These are phyloP conservation scores for Cladophialophora bantiana DNA, from an alignment of 2,329 filamentous ascomycete species.

Conservation along the genomic window DNA sequence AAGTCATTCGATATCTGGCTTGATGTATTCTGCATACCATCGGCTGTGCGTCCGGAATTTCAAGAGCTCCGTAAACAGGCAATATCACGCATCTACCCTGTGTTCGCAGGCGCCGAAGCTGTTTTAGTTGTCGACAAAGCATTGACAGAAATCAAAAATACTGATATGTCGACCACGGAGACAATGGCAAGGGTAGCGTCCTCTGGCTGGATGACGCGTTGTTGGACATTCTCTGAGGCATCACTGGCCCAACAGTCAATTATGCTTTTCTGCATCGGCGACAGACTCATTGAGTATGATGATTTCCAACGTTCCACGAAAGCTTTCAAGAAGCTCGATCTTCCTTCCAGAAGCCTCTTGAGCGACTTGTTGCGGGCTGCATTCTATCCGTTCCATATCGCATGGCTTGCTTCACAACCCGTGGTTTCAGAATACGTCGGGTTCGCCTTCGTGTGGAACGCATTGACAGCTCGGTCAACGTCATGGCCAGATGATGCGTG, in stretches of 20 bases:
- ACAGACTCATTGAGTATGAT: too few relatives aligned
- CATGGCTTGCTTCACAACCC: slow-evolving; percentile 5
- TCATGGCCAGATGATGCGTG: slow-evolving; percentile 4
- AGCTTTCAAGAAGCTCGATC: too few relatives aligned
- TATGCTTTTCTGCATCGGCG: background rate
- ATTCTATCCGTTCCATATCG: slow-evolving; percentile 1
- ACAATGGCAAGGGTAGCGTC: slow-evolving; percentile 15
- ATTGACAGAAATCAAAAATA: background rate
- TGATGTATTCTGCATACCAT: slow-evolving; percentile 17
- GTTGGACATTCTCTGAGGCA: slow-evolving; percentile 15
- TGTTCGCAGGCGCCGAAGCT: too few relatives aligned
- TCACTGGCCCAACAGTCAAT: slow-evolving; percentile 5
- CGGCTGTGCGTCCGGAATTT: slow-evolving; percentile 8
- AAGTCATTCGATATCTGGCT: slow-evolving; percentile 20
- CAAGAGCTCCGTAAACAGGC: slow-evolving; percentile 12
- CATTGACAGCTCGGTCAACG: slow-evolving; percentile 3
- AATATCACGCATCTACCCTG: background rate
- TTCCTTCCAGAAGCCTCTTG: too few relatives aligned
- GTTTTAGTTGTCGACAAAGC: too few relatives aligned
- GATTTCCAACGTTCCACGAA: too few relatives aligned
- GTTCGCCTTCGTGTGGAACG: slow-evolving; percentile 4
- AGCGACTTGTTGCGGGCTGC: background rate
- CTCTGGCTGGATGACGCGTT: slow-evolving; percentile 19
- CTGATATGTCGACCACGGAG: slow-evolving; percentile 14
- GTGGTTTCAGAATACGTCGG: slow-evolving; percentile 12